Percentiles rank a stretch among this genome's conserved stretches.
phyloP scores from a whole-genome alignment of 306 rosid genomes.

The Begonia loranthoides region DNA sequence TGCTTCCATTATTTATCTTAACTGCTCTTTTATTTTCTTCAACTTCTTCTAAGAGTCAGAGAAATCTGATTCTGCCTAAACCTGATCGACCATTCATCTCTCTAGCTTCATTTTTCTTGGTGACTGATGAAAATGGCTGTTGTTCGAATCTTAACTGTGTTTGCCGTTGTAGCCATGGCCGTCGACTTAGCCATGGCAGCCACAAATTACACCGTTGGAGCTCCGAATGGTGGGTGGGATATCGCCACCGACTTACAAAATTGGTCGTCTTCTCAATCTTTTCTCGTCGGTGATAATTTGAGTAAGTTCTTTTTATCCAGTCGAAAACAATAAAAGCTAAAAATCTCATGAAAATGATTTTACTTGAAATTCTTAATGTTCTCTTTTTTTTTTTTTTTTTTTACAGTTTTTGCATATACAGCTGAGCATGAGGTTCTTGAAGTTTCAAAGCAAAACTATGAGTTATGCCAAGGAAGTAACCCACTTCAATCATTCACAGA shows the following conservation, averaged over 20 bases:
- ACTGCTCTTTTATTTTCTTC: too few species aligned
- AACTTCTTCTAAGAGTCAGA: too few species aligned
- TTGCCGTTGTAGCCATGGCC: slow-evolving; percentile 10
- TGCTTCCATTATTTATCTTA: too few species aligned
- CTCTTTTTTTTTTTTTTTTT: background rate
- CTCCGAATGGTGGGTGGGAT: slow-evolving; percentile 61
- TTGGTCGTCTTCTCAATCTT: slow-evolving; percentile 45
- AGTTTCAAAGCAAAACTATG: slow-evolving; percentile 61
- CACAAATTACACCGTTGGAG: slow-evolving; percentile 47
- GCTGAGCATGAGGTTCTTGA: slow-evolving; percentile 64
- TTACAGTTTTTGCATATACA: slow-evolving; percentile 53
- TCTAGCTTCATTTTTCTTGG: background rate
- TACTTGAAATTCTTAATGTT: too few species aligned
- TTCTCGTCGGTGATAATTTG: slow-evolving; percentile 57
- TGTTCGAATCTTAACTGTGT: background rate
- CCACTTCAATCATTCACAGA: slow-evolving; percentile 39
- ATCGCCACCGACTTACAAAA: slow-evolving; percentile 30
- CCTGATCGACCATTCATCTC: background rate
- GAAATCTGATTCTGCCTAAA: too few species aligned
- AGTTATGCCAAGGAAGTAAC: slow-evolving; percentile 40
- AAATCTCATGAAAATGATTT: too few species aligned
- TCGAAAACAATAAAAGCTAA: too few species aligned
- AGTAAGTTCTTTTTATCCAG: slow-evolving; percentile 27
- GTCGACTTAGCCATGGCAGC: slow-evolving; percentile 33
- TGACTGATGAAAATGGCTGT: too few species aligned